These are phyloP conservation scores for Bimuria novae-zelandiae DNA, from an alignment of 2,329 filamentous ascomycete species.

Conservation along the genomic window DNA sequence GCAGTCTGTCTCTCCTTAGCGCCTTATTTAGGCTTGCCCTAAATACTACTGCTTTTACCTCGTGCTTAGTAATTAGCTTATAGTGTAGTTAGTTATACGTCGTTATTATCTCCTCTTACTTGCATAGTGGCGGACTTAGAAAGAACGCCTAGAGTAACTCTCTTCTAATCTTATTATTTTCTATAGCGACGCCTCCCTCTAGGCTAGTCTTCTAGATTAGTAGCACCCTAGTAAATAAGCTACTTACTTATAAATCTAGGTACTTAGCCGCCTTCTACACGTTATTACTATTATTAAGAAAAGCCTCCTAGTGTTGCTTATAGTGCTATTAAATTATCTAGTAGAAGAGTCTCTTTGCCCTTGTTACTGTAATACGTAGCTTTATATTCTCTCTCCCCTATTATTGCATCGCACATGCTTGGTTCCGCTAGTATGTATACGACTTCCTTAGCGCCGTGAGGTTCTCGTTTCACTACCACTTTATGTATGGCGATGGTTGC, in stretches of 20 bases:
- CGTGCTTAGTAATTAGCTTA: constrained; percentile 16
- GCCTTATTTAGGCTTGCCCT: constrained; percentile 17
- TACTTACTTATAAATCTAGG: background rate
- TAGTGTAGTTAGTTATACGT: constrained; percentile 17
- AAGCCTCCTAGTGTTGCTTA: constrained; percentile 5
- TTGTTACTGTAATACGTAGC: constrained; percentile 10
- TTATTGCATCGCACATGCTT: background rate
- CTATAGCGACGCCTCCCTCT: constrained; percentile 11
- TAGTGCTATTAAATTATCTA: constrained; percentile 14
- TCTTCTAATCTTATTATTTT: constrained; percentile 17
- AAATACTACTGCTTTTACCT: constrained; percentile 19
- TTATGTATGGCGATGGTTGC: constrained; percentile 5
- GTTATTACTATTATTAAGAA: background rate
- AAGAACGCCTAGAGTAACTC: constrained; percentile 22
- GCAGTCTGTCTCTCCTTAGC: constrained; percentile 13
- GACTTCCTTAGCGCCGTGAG: background rate
- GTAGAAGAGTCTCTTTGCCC: constrained; percentile 19
- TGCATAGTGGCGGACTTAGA: constrained; percentile 11
- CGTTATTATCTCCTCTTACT: constrained; percentile 13
- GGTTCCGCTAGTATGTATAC: constrained; percentile 5
- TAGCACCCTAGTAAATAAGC: constrained; percentile 3
- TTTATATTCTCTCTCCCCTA: constrained; percentile 13
- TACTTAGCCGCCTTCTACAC: background rate
- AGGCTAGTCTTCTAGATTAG: constrained; percentile 15
- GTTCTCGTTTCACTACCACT: constrained; percentile 1